Base-by-base conservation (phyloP, 148 eudicot genomes). In the Talinum fruticosum region DNA sequence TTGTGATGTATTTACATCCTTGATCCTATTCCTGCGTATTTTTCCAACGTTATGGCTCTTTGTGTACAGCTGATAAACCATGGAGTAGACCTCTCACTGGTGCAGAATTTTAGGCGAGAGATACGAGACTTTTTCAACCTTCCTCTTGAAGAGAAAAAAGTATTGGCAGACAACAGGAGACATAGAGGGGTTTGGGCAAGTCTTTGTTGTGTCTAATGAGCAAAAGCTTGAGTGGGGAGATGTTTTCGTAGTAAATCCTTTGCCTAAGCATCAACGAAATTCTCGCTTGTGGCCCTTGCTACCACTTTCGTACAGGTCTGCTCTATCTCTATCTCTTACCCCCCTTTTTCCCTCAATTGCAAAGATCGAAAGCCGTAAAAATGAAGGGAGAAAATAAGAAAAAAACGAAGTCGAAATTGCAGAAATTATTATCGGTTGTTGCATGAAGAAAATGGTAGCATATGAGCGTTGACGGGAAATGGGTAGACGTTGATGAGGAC, bases 161-260 rank as follows among this genome's bases (percentile, higher is more conserved):
- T 37, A 66, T 34, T 72, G 74, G 84, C 74, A 72, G 61, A 66
- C 65, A 33, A 10, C 68, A 10, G 77, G 65, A 8, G 80, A 66
- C 3, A 21, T 76, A 1, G 80, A 82, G 66, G 84, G 84, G 7
- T 82, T 77, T 51, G 84, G 84, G 15, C 84, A 81, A 59, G 54
- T 57, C 36, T 80, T 69, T 69, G 79, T 75, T 18, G 35, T 80
- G 18, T 80, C 75, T 18, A 69, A 80, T 23, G 79, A 75, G 0
- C 74, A 80, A 35, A 80, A 80, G 54, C 79, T 80, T 66, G 82
- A 79, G 6, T 79, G 82, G 82, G 77, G 54, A 47, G 75, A 54
- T 28, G 32, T 30, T 10, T 73, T 72, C 41, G 66, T 34, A 18
- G 45, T 57, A 53, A 38, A 1, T 29, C 32, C 57, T n/a, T 35